Evolutionary conservation across 2,329 filamentous ascomycete genomes (phyloP).

Genomic region (Aspergillus chevalieri): DNA sequence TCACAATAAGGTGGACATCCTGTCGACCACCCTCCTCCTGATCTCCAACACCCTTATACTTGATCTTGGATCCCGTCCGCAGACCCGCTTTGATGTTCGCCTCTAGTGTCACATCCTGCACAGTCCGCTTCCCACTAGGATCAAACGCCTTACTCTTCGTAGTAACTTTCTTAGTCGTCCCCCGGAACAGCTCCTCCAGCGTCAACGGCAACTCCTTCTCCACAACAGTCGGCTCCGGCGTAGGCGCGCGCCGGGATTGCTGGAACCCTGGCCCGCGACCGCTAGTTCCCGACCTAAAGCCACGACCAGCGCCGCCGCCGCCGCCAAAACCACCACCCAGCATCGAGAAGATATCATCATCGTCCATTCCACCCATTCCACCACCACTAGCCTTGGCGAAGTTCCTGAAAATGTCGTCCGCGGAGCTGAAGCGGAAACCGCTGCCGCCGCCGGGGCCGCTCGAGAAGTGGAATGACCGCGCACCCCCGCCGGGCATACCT

Average conservation of each 20-base stretch:
- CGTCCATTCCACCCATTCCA: constrained; percentile 40
- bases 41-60: constrained; percentile 95
- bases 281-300: constrained; percentile 23
- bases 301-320: constrained; percentile 36
- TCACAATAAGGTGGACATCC: constrained; percentile 89
- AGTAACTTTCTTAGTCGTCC: constrained; percentile 93
- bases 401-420: constrained; percentile 77
- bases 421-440: constrained; percentile 77
- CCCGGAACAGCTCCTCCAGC: constrained; percentile 82
- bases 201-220: constrained; percentile 75
- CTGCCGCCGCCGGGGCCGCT: constrained; percentile 46
- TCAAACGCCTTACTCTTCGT: constrained; percentile 97
- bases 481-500: constrained; percentile 38
- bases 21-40: constrained; percentile 94
- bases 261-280: constrained; percentile 19
- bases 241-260: constrained; percentile 39
- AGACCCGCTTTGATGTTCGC: constrained; percentile 93
- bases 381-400: constrained; percentile 62
- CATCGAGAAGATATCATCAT: constrained; percentile 52
- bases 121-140: constrained; percentile 70
- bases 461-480: constrained; percentile 43
- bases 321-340: constrained; percentile 37
- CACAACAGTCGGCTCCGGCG: constrained; percentile 83
- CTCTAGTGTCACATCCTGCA: constrained; percentile 83
- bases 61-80: constrained; percentile 97